Evolutionary conservation across 2,329 filamentous ascomycete species (phyloP).

Genomic region (Lachnellula cervina): DNA sequence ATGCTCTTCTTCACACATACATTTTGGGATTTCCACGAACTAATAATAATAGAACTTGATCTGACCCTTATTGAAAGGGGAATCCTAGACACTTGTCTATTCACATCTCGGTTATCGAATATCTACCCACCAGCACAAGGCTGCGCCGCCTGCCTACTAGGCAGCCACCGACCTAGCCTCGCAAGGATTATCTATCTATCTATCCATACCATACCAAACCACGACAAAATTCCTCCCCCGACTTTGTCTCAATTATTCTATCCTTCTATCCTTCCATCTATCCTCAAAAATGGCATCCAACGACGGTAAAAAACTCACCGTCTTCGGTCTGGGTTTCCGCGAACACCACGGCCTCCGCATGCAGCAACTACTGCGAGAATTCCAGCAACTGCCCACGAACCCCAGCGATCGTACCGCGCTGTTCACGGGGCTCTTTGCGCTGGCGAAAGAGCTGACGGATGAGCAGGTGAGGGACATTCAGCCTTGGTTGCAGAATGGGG

Average conservation of each 20-base stretch:
- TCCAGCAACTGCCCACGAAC: constrained; percentile 9
- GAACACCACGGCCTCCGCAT: constrained; percentile 21
- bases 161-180: neutral
- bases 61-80: neutral
- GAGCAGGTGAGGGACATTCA: constrained; percentile 10
- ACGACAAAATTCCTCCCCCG: neutral
- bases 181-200: neutral
- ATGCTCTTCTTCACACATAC: neutral
- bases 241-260: too few species aligned
- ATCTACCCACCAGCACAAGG: neutral
- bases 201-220: neutral
- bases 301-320: constrained; percentile 10
- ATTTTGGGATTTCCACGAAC: neutral
- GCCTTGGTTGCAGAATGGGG: constrained; percentile 17
- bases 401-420: constrained; percentile 10
- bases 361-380: constrained; percentile 19
- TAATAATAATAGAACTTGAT: neutral
- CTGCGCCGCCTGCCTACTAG: neutral
- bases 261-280: neutral
- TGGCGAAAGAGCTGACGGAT: constrained; percentile 13
- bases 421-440: constrained; percentile 6
- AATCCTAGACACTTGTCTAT: neutral
- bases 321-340: constrained; percentile 22
- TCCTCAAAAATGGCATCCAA: constrained; percentile 11
- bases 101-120: neutral